A percentile compares a stretch with the other conserved stretches of the same genome.
phyloP scores from a whole-genome alignment of 2,329 filamentous ascomycete genomes.

The Neonectria faginata region DNA sequence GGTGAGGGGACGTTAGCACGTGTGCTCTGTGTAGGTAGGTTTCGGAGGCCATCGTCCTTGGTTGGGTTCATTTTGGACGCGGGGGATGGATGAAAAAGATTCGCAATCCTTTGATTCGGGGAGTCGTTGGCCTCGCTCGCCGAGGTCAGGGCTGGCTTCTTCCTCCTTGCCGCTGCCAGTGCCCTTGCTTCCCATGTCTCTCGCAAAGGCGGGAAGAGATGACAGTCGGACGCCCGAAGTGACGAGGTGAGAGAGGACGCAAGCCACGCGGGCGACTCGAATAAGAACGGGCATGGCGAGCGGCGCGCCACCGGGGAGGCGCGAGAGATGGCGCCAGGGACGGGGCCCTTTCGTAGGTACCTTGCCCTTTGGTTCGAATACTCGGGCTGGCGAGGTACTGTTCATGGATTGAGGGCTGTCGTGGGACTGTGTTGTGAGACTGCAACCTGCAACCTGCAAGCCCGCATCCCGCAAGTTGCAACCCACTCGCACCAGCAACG shows the following conservation, averaged over 20 bases:
- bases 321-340: background rate
- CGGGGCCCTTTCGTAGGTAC: background rate
- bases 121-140: background rate
- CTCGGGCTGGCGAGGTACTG: too few relatives aligned
- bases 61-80: conserved; percentile 3
- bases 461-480: background rate
- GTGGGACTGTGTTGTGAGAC: too few relatives aligned
- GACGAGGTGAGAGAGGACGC: conserved; percentile 2
- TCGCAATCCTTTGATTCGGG: background rate
- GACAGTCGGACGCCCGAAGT: conserved; percentile 2
- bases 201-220: conserved; percentile 2
- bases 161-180: background rate
- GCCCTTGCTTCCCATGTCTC: conserved; percentile 7
- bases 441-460: background rate
- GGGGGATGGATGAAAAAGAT: background rate
- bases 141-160: background rate
- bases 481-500: background rate
- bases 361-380: too few relatives aligned
- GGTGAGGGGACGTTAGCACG: background rate
- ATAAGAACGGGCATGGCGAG: background rate
- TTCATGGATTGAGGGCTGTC: too few relatives aligned
- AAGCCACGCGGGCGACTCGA: background rate
- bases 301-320: background rate
- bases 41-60: background rate
- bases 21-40: background rate